Conservation (phyloP, 2,329 filamentous ascomycete genomes). For the Rachicladosporium sp. region DNA sequence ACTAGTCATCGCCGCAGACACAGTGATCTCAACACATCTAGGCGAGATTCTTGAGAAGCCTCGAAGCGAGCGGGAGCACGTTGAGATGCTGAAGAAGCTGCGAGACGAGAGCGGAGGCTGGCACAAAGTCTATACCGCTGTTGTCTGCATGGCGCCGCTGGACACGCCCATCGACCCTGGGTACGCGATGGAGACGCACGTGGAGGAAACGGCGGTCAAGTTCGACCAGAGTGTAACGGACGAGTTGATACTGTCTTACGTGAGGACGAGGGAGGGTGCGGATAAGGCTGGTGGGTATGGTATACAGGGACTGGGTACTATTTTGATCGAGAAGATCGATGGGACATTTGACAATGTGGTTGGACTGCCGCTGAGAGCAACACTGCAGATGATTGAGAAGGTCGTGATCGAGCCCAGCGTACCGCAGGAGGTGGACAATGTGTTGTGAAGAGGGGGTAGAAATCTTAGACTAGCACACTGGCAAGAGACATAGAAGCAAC, state of each 20-base stretch:
- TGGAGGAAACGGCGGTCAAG: constrained; percentile 83
- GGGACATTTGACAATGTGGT: constrained; percentile 91
- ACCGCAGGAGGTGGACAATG: constrained; percentile 41
- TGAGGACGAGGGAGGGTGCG: constrained; percentile 75
- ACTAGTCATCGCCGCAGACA: constrained; percentile 82
- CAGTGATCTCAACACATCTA: constrained; percentile 64
- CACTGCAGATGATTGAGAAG: constrained; percentile 73
- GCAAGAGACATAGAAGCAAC: no score
- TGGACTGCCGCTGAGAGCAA: constrained; percentile 69
- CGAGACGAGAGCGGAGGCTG: constrained; percentile 50
- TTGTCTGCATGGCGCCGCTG: constrained; percentile 71
- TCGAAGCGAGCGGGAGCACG: constrained; percentile 64
- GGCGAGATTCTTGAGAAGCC: constrained; percentile 89
- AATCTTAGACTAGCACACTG: no score
- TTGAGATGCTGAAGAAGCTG: constrained; percentile 70
- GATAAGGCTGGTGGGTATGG: constrained; percentile 97
- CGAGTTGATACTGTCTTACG: constrained; percentile 69
- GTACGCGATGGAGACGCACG: constrained; percentile 67
- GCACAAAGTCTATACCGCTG: constrained; percentile 77
- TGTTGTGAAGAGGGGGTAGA: constrained; percentile 4
- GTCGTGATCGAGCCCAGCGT: constrained; percentile 58
- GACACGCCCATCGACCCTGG: constrained; percentile 72
- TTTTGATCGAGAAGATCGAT: constrained; percentile 80
- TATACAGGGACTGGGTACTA: constrained; percentile 75
- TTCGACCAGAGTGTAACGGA: constrained; percentile 65